Evolutionary conservation across 2,329 filamentous ascomycete species (phyloP).

Genomic region (Fusarium sp.): DNA sequence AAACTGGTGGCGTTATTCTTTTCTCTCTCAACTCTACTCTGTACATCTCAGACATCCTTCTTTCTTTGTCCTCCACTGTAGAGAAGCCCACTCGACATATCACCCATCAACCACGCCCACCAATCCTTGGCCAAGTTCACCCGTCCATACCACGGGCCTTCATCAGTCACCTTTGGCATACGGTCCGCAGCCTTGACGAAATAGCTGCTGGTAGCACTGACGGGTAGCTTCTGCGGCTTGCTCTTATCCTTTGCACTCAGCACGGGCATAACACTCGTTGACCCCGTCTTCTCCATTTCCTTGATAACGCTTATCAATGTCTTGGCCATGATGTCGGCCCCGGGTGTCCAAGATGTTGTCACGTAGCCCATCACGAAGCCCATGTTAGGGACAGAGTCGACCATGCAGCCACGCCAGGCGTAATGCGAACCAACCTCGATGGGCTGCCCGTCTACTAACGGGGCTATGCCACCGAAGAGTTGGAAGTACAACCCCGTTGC

Average conservation of each 20-base stretch:
- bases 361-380: conserved; percentile 70
- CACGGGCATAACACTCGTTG: conserved; percentile 56
- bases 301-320: conserved; percentile 60
- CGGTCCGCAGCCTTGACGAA: conserved; percentile 47
- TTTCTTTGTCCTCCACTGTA: conserved; percentile 40
- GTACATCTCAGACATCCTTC: conserved; percentile 27
- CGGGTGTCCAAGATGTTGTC: conserved; percentile 72
- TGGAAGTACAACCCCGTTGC: conserved; percentile 71
- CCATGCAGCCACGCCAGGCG: conserved; percentile 71
- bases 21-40: no score
- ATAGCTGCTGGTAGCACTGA: conserved; percentile 46
- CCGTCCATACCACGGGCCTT: conserved; percentile 49
- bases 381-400: conserved; percentile 72
- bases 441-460: conserved; percentile 62
- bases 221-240: conserved; percentile 38
- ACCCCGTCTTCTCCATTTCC: conserved; percentile 58
- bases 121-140: conserved; percentile 43
- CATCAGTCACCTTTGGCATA: conserved; percentile 48
- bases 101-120: conserved; percentile 43
- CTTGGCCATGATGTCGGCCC: conserved; percentile 61
- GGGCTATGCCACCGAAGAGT: conserved; percentile 60
- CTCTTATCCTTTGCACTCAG: conserved; percentile 40
- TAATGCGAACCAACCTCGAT: conserved; percentile 60
- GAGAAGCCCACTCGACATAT: conserved; percentile 44
- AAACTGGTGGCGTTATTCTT: not conserved